These are phyloP conservation scores for Kwoniella pini DNA, from an alignment of 768 basidiomycete species.

Conservation along the genomic window DNA sequence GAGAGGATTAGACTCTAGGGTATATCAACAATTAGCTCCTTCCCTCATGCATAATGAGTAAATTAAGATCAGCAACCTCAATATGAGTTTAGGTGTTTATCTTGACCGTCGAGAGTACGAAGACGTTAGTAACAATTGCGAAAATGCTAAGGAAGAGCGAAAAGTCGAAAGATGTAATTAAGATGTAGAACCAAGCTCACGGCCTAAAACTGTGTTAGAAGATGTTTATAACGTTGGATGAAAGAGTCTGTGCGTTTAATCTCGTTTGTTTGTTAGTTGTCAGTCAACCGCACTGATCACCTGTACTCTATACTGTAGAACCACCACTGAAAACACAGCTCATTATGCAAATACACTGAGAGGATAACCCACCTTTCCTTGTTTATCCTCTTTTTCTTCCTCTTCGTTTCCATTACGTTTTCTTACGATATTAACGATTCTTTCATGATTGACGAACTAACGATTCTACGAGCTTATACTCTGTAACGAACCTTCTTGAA, in stretches of 20 bases:
- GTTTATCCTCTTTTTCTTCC: constrained; percentile 4
- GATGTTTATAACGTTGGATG: constrained; percentile 13
- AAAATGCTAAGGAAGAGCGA: too few relatives aligned
- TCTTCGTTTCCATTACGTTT: background rate
- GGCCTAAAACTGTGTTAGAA: background rate
- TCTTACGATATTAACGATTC: background rate
- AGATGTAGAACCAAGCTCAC: constrained; percentile 1
- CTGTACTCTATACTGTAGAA: too few relatives aligned
- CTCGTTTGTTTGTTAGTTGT: background rate
- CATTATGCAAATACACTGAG: too few relatives aligned
- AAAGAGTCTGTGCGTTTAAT: constrained; percentile 12
- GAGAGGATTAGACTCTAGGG: too few relatives aligned
- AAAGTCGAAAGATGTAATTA: too few relatives aligned
- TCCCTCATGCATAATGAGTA: too few relatives aligned
- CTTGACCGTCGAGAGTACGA: too few relatives aligned
- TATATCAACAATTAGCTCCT: too few relatives aligned
- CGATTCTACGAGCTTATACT: constrained; percentile 15
- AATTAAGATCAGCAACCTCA: too few relatives aligned
- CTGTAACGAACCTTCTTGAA: constrained; percentile 1
- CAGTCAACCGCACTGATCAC: background rate
- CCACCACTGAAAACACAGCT: too few relatives aligned
- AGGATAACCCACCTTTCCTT: background rate
- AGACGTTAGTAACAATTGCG: too few relatives aligned
- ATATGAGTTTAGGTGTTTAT: too few relatives aligned
- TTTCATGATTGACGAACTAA: constrained; percentile 13